Conservation (phyloP, 2,329 filamentous ascomycete genomes). For the Teratosphaeria zuluensis region DNA sequence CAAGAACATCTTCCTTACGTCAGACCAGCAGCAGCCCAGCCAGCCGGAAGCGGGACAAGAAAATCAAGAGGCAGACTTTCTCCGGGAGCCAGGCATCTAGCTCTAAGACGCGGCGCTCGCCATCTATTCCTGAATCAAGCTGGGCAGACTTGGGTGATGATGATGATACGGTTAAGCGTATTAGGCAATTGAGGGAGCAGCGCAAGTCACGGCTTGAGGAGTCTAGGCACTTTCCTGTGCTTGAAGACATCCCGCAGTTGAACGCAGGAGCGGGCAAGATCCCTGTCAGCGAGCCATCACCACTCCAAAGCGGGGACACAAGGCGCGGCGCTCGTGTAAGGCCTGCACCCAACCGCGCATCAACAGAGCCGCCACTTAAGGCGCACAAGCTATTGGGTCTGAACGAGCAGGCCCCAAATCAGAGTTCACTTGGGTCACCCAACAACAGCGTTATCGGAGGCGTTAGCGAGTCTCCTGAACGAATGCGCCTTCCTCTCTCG, state of each 20-base stretch:
- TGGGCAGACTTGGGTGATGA: conserved; percentile 28
- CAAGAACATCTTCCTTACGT: conserved; percentile 25
- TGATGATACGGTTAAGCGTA: conserved; percentile 48
- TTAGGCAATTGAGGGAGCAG: conserved; percentile 48
- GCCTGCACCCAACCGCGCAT: conserved; percentile 10
- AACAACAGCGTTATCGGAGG: not conserved
- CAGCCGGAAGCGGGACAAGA: conserved; percentile 18
- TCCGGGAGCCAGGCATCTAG: conserved; percentile 6
- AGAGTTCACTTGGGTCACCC: conserved; percentile 2
- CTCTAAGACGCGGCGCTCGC: conserved; percentile 7
- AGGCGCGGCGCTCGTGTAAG: conserved; percentile 8
- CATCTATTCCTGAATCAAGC: conserved; percentile 24
- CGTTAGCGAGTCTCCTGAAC: conserved; percentile 6
- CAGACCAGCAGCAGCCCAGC: conserved; percentile 24
- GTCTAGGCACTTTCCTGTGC: conserved; percentile 21
- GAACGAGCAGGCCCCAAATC: conserved; percentile 5
- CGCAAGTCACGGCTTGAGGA: conserved; percentile 46
- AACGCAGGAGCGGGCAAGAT: conserved; percentile 5
- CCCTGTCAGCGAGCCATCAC: conserved; percentile 7
- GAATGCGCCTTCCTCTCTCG: not conserved
- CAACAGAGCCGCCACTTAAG: conserved; percentile 25
- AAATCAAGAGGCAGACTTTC: conserved; percentile 12
- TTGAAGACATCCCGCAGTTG: not conserved
- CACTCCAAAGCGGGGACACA: conserved; percentile 8
- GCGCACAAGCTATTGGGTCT: conserved; percentile 34